Conservation (phyloP, 164 flowering plant species). For the Vitis vinifera region ASM3070453v1 NC_081811.1:3877001-3877500, state of each 20-base stretch:
- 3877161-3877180: slow-evolving; percentile 70
- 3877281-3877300: slow-evolving; percentile 81
- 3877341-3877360: slow-evolving; percentile 81
- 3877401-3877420: not conserved
- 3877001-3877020: no score
- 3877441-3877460: no score
- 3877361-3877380: slow-evolving; percentile 74
- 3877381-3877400: slow-evolving; percentile 46
- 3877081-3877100: slow-evolving; percentile 39
- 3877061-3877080: slow-evolving; percentile 40
- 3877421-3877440: no score
- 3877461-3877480: no score
- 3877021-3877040: not conserved
- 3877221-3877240: slow-evolving; percentile 74
- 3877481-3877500: no score
- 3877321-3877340: slow-evolving; percentile 78
- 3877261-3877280: slow-evolving; percentile 79
- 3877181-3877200: slow-evolving; percentile 84
- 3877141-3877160: slow-evolving; percentile 30
- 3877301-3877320: slow-evolving; percentile 82
- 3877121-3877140: slow-evolving; percentile 40
- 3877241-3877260: slow-evolving; percentile 76
- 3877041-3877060: slow-evolving; percentile 7
- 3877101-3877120: slow-evolving; percentile 20
- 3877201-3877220: slow-evolving; percentile 78